These are phyloP conservation scores for Trichophyton verrucosum DNA, from an alignment of 2,329 filamentous ascomycete species.

Conservation along the genomic window DNA sequence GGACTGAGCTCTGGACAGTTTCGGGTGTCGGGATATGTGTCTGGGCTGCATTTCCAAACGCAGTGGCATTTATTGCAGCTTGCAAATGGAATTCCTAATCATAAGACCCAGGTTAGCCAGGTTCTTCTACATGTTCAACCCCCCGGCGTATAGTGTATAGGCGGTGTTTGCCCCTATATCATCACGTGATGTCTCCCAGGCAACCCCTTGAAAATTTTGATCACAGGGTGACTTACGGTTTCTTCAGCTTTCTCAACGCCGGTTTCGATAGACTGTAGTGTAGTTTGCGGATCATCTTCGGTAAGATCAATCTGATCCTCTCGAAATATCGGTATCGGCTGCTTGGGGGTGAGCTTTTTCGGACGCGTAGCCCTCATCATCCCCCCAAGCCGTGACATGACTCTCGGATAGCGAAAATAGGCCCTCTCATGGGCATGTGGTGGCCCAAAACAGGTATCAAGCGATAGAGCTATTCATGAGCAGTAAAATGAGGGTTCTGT, in stretches of 20 bases:
- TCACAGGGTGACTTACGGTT: conserved; percentile 59
- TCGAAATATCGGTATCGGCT: conserved; percentile 70
- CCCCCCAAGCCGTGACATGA: conserved; percentile 35
- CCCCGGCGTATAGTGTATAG: neutral
- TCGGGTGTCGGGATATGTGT: conserved; percentile 58
- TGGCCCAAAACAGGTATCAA: conserved; percentile 53
- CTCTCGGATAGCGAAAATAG: conserved; percentile 28
- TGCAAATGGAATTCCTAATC: conserved; percentile 87
- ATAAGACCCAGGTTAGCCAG: conserved; percentile 4
- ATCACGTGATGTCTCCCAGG: conserved; percentile 30
- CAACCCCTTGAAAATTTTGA: conserved; percentile 20
- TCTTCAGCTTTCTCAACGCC: conserved; percentile 96
- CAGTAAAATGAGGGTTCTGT: conserved; percentile 42
- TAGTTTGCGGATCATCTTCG: conserved; percentile 73
- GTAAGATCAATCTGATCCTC: conserved; percentile 84
- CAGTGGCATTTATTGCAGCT: conserved; percentile 57
- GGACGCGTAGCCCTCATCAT: conserved; percentile 37
- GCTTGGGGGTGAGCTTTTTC: conserved; percentile 79
- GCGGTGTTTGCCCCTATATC: neutral
- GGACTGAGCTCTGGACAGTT: conserved; percentile 49
- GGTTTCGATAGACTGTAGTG: conserved; percentile 75
- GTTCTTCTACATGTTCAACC: neutral
- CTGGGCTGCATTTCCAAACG: conserved; percentile 49
- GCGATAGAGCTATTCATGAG: conserved; percentile 48
- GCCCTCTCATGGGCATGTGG: conserved; percentile 33